Percentiles rank a stretch among this genome's conserved stretches.
Conservation (phyloP, 345 rosid species). For the Arabis alpina region DNA sequence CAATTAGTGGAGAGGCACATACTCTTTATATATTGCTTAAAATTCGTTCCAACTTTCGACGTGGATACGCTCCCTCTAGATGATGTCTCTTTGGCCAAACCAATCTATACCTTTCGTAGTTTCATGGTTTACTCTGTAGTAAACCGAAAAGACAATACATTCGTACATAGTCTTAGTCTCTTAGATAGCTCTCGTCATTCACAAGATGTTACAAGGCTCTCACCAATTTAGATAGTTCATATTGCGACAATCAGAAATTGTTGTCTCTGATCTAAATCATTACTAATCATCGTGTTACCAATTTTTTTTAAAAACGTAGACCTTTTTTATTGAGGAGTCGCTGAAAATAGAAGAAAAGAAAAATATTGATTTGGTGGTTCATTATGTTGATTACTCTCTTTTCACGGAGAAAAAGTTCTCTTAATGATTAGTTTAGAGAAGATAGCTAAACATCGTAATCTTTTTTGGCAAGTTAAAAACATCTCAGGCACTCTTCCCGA, state of each 20-base stretch:
- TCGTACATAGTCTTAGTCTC: neutral
- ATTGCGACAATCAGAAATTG: neutral
- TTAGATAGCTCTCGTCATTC: neutral
- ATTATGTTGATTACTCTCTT: neutral
- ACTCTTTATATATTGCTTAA: too few species aligned
- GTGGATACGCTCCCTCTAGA: too few species aligned
- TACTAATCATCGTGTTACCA: neutral
- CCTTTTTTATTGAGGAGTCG: neutral
- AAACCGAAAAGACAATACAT: neutral
- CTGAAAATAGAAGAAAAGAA: neutral
- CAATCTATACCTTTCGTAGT: neutral
- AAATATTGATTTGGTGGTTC: neutral
- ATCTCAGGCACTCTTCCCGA: too few species aligned
- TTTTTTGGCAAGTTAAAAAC: too few species aligned
- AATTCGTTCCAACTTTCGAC: too few species aligned
- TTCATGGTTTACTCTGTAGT: slow-evolving; percentile 2
- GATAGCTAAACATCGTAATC: too few species aligned
- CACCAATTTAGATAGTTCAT: neutral
- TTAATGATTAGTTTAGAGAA: neutral
- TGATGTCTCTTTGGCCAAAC: neutral
- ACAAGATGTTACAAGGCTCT: neutral
- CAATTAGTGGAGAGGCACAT: too few species aligned
- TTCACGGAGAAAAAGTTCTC: neutral
- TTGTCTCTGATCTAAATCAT: slow-evolving; percentile 1
- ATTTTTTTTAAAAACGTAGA: neutral